Conservation (phyloP, 495 filamentous ascomycete species). For the Hapsidospora chrysogenum region DNA sequence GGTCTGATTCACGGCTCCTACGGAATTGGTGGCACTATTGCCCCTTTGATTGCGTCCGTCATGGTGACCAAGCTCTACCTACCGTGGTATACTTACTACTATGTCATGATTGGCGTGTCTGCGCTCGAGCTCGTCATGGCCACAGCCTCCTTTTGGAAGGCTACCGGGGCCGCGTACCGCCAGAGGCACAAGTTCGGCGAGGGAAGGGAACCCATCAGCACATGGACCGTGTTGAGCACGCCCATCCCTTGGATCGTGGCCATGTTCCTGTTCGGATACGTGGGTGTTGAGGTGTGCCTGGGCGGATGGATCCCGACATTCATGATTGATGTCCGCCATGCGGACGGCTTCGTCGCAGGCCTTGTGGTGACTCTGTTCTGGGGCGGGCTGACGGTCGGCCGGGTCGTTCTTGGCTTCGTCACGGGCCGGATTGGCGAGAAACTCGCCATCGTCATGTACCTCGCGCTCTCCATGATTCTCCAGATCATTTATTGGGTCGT, state of each 20-base stretch:
- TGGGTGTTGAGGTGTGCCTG: slow-evolving; percentile 67
- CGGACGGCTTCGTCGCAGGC: slow-evolving; percentile 51
- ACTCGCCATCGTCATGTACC: slow-evolving; percentile 37
- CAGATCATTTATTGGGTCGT: slow-evolving; percentile 74
- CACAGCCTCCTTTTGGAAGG: slow-evolving; percentile 46
- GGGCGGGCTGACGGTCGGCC: slow-evolving; percentile 62
- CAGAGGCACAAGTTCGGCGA: slow-evolving; percentile 18
- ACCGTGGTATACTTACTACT: slow-evolving; percentile 51
- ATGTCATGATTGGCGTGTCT: slow-evolving; percentile 46
- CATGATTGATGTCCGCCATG: slow-evolving; percentile 58
- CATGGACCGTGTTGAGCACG: slow-evolving; percentile 13
- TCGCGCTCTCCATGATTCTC: slow-evolving; percentile 43
- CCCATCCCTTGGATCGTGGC: slow-evolving; percentile 59
- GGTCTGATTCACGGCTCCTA: slow-evolving; percentile 61
- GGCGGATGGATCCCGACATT: slow-evolving; percentile 85
- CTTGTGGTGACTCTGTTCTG: slow-evolving; percentile 78
- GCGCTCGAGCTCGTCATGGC: slow-evolving; percentile 38
- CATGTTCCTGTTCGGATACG: slow-evolving; percentile 62
- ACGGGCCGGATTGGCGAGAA: slow-evolving; percentile 62
- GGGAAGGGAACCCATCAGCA: slow-evolving; percentile 14
- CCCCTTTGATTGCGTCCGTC: slow-evolving; percentile 59
- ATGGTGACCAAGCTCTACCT: slow-evolving; percentile 41
- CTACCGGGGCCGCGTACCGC: slow-evolving; percentile 44
- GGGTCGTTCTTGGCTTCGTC: slow-evolving; percentile 52
- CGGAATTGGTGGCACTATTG: slow-evolving; percentile 59